Evolutionary conservation across 129 eudicot genomes (phyloP), one percentile per base, ranked within the genome.

Genomic region (Deinandra increscens): DNA sequence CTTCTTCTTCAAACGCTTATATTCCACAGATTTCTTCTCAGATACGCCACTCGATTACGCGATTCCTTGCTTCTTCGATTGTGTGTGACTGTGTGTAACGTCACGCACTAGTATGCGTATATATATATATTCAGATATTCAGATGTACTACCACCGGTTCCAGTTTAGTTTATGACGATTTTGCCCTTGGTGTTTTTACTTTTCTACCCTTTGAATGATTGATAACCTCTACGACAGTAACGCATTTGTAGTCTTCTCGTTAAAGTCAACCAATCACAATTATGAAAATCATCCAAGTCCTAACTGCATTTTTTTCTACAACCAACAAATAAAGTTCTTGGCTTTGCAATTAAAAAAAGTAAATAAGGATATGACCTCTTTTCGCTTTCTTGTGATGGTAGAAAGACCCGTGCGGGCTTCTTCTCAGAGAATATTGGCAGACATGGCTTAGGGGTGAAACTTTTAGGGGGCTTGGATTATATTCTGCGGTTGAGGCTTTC

Each of bases 231-330:
- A 41, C 18, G 59, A 31, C 1, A 75, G 74, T 75, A 29, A 68
- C 79, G 79, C 66, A 74, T 75, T 66, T 66, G 42, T 60, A 53
- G 45, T 49, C 66, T 50, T 9, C 38, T 49, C 23, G 10, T 37
- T 12, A 66, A 66, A 75, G 79, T 75, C 79, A 75, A 75, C 79
- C 79, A 74, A 75, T 74, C 55, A 60, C 79, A 75, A 66, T 75
- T 75, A 75, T 75, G 68, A 66, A 20, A 54, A 37, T n/a, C n/a
- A n/a, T n/a, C n/a, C n/a, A n/a, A n/a, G n/a, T n/a, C n/a, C n/a
- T n/a, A n/a, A n/a, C n/a, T n/a, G n/a, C n/a, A n/a, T n/a, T n/a
- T n/a, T n/a, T n/a, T n/a, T n/a, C n/a, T n/a, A n/a, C n/a, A n/a
- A n/a, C n/a, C n/a, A n/a, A n/a, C n/a, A n/a, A n/a, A n/a, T n/a